These are phyloP conservation scores for Arthroderma sp. DNA, from an alignment of 2,329 filamentous ascomycete species.

Conservation along the genomic window DNA sequence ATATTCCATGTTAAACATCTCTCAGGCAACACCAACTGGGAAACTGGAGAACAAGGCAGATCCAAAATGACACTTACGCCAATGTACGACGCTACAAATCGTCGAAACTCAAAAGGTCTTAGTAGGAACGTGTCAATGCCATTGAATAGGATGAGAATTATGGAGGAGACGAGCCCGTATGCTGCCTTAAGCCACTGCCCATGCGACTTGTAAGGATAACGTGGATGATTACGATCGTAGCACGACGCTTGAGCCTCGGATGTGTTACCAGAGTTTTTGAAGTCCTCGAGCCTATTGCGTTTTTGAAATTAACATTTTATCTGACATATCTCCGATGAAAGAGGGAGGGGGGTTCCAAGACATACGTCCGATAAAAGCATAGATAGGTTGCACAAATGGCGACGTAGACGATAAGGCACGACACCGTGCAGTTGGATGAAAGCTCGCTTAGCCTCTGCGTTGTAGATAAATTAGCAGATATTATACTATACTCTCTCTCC, in stretches of 20 bases:
- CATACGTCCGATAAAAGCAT: constrained; percentile 21
- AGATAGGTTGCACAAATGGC: constrained; percentile 31
- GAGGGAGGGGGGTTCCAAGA: neutral
- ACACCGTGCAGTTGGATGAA: constrained; percentile 26
- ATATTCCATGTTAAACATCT: neutral
- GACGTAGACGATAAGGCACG: constrained; percentile 29
- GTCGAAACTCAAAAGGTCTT: constrained; percentile 22
- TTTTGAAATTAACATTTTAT: constrained; percentile 1
- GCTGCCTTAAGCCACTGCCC: constrained; percentile 17
- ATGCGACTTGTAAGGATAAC: constrained; percentile 19
- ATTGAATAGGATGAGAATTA: constrained; percentile 14
- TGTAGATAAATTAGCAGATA: constrained; percentile 1
- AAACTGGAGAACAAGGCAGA: constrained; percentile 13
- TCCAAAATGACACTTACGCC: constrained; percentile 19
- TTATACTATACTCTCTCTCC: neutral
- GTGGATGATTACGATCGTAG: constrained; percentile 13
- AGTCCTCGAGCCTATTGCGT: constrained; percentile 24
- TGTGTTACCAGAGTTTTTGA: constrained; percentile 27
- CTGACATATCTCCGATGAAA: neutral
- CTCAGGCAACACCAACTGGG: constrained; percentile 8
- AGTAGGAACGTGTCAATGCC: constrained; percentile 10
- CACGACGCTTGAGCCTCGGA: constrained; percentile 17
- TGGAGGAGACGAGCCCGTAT: constrained; percentile 15
- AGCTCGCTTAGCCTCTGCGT: constrained; percentile 25
- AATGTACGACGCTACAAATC: constrained; percentile 30